Evolutionary conservation across 441 rosid species (phyloP).

Genomic region (Eruca vesicaria): DNA sequence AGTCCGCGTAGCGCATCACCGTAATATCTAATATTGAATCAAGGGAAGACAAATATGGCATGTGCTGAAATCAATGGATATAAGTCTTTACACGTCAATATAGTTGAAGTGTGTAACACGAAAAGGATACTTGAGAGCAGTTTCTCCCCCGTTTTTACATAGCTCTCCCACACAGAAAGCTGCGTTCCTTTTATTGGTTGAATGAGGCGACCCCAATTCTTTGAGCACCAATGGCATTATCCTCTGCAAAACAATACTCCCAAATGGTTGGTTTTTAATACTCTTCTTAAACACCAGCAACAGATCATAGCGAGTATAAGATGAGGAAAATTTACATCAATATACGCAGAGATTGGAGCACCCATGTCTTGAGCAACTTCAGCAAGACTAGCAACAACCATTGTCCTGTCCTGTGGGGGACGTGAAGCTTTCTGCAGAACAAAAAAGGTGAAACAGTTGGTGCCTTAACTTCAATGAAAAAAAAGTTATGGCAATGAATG

Average conservation of each 20-base stretch:
- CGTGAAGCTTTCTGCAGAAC: slow-evolving; percentile 78
- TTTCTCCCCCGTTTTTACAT: slow-evolving; percentile 93
- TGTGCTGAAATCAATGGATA: slow-evolving; percentile 1
- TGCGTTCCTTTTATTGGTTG: slow-evolving; percentile 98
- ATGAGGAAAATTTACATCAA: slow-evolving; percentile 64
- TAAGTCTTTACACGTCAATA: background rate
- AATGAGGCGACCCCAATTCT: slow-evolving; percentile 78
- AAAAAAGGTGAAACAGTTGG: slow-evolving; percentile 35
- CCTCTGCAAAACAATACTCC: slow-evolving; percentile 54
- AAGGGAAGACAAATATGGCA: slow-evolving; percentile 39
- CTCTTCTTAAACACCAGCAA: slow-evolving; percentile 18
- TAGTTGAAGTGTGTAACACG: background rate
- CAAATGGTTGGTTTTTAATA: slow-evolving; percentile 13
- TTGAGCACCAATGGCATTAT: slow-evolving; percentile 90
- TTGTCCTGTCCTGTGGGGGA: slow-evolving; percentile 89
- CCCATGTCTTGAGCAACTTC: slow-evolving; percentile 99
- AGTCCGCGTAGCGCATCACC: slow-evolving; percentile 75
- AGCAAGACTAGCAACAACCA: slow-evolving; percentile 98
- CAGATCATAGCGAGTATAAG: slow-evolving; percentile 1
- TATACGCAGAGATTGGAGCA: slow-evolving; percentile 76
- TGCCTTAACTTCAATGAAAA: slow-evolving; percentile 13
- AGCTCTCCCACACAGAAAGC: slow-evolving; percentile 98
- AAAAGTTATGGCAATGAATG: background rate
- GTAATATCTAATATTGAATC: slow-evolving; percentile 61
- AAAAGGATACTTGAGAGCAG: slow-evolving; percentile 83